A percentile compares a stretch with the other conserved stretches of the same genome.
Conservation (phyloP, 202 grass and related monocot species). For the Dendrocalamus latiflorus region DNA sequence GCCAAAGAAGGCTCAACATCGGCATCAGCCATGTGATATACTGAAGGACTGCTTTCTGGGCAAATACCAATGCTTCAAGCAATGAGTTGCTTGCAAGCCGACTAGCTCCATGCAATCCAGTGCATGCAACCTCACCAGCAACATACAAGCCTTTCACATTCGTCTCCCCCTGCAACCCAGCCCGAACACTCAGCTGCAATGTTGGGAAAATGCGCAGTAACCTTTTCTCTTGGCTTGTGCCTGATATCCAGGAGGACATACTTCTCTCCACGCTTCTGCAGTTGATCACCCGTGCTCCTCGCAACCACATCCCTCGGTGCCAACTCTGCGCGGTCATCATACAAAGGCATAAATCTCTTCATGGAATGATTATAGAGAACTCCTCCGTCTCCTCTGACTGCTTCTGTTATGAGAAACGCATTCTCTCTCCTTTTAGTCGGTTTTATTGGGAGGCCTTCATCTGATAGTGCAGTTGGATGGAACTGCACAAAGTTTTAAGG, state of each 20-base stretch:
- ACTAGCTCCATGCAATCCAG: conserved; percentile 89
- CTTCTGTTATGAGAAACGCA: conserved; percentile 90
- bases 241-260: conserved; percentile 89
- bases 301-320: conserved; percentile 91
- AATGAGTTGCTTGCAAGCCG: conserved; percentile 95
- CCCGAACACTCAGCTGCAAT: conserved; percentile 88
- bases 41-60: conserved; percentile 76
- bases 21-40: conserved; percentile 55
- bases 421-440: conserved; percentile 68
- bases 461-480: conserved; percentile 89
- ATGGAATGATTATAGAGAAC: conserved; percentile 90
- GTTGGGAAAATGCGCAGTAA: conserved; percentile 86
- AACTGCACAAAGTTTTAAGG: conserved; percentile 65
- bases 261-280: conserved; percentile 78
- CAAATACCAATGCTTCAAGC: conserved; percentile 93
- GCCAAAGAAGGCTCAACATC: conserved; percentile 31
- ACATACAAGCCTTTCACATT: conserved; percentile 86
- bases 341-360: conserved; percentile 85
- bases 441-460: conserved; percentile 74
- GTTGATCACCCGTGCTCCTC: conserved; percentile 87
- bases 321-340: conserved; percentile 75
- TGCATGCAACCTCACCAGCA: conserved; percentile 92
- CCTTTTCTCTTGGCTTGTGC: conserved; percentile 60
- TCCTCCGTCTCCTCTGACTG: conserved; percentile 89
- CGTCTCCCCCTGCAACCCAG: conserved; percentile 83